phyloP scores from a whole-genome alignment of 2,329 filamentous ascomycete genomes.

The Lasiodiplodia citricola region DNA sequence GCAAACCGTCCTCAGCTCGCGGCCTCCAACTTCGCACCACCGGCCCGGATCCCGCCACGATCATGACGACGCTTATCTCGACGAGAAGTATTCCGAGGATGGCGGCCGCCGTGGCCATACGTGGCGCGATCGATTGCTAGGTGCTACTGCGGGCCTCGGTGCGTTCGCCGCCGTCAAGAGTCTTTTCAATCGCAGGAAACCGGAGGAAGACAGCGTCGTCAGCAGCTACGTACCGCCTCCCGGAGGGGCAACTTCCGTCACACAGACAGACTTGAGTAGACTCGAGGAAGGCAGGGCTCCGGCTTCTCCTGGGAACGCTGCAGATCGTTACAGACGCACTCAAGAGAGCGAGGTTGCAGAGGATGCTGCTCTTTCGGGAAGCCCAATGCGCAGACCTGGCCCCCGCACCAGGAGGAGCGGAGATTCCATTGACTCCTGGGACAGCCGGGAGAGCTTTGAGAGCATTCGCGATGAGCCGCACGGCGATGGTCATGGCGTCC shows the following conservation, averaged over 20 bases:
- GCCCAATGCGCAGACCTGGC: conserved; percentile 45
- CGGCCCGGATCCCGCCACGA: conserved; percentile 18
- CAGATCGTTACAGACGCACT: conserved; percentile 42
- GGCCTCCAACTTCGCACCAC: conserved; percentile 34
- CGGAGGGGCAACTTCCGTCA: conserved; percentile 53
- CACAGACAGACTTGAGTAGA: conserved; percentile 53
- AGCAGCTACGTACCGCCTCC: conserved; percentile 58
- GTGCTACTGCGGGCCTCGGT: conserved; percentile 49
- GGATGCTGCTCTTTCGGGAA: conserved; percentile 51
- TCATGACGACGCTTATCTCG: conserved; percentile 32
- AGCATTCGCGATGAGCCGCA: conserved; percentile 38
- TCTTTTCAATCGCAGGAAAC: conserved; percentile 63
- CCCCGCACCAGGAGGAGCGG: conserved; percentile 24
- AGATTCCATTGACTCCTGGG: conserved; percentile 26
- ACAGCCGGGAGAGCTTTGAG: conserved; percentile 35
- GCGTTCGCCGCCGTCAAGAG: conserved; percentile 55
- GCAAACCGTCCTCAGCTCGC: conserved; percentile 43
- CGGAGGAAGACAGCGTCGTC: conserved; percentile 58
- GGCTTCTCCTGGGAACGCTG: conserved; percentile 46
- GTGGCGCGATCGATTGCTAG: conserved; percentile 54
- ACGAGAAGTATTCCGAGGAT: conserved; percentile 50
- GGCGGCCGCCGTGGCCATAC: conserved; percentile 36
- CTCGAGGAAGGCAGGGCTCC: conserved; percentile 62
- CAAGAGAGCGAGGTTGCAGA: conserved; percentile 46
- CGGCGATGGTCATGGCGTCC: conserved; percentile 43